Evolutionary conservation across 1,139 yeast genomes (phyloP), one percentile per base, ranked within the genome.

Genomic region (Kurtzmaniella quercitrusa): DNA sequence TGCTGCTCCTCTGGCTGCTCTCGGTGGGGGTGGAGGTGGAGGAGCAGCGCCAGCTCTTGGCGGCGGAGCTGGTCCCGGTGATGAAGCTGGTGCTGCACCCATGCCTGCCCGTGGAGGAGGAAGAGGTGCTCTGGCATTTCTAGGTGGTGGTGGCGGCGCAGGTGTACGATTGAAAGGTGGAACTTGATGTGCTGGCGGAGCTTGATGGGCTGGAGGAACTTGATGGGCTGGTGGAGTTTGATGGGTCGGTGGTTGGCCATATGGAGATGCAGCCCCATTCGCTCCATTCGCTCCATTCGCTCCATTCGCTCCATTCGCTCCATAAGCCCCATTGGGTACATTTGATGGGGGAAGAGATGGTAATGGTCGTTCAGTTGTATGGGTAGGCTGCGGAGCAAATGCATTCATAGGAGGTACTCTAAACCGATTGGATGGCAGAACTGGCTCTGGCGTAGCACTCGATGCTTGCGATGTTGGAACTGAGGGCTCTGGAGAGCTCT

Each of bases 71-170:
- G 57, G 57, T 6, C 63, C 64, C 7, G 63, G 34, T 39, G 48
- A 44, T n/a, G 47, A 17, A 2, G 52, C 50, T 14, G 52, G 50
- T 4, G 48, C 50, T 11, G 52, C 49, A 14, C 49, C 49, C 6
- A 45, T 16, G 36, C 24, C 46, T 17, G 44, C 38, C 6, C 50
- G 48, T n/a, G 50, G 48, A 11, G 62, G 63, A 23, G 68, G 59
- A 38, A 63, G 59, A 14, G 70, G 64, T 3, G 42, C 43, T 21
- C 38, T 36, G n/a, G 41, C 43, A 36, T 42, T 45, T 19, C 48
- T 40, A n/a, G 44, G 43, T 14, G 53, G 49, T 8, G 73, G 70
- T 7, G 68, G 65, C 18, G 71, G 66, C 9, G 69, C 66, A n/a
- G 44, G 47, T 21, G 45, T 41, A 23, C 48, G 46, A n/a, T 53